Conservation (phyloP, 78 protist species). For the Speleostelium caveatum region DNA sequence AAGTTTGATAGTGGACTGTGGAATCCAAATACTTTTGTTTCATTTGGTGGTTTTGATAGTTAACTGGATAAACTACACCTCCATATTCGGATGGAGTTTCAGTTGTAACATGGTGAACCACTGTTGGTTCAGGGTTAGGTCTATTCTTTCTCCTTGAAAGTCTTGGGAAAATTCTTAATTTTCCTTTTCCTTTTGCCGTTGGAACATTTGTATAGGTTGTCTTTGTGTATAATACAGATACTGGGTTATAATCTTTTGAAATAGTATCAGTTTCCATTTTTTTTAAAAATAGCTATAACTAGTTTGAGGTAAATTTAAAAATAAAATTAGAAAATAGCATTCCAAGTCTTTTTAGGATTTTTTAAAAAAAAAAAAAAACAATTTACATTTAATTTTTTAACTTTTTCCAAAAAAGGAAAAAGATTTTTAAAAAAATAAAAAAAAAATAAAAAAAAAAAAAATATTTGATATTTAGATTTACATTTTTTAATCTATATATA, state of each 20-base stretch:
- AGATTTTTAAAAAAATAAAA: neutral
- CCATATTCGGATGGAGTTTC: conserved; percentile 15
- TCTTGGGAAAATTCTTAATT: conserved; percentile 32
- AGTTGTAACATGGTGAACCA: neutral
- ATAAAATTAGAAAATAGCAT: too few species aligned
- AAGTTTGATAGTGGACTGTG: neutral
- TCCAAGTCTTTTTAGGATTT: too few species aligned
- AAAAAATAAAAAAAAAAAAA: neutral
- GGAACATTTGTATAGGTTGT: conserved; percentile 2
- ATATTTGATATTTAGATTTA: neutral
- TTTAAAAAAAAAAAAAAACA: too few species aligned
- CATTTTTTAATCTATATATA: too few species aligned
- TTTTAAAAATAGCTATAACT: neutral
- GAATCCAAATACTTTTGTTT: neutral
- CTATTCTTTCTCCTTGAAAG: conserved; percentile 22
- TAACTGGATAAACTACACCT: conserved; percentile 11
- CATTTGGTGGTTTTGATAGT: neutral
- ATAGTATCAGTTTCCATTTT: neutral
- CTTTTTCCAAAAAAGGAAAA: too few species aligned
- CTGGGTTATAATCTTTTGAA: too few species aligned
- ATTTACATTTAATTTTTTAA: too few species aligned
- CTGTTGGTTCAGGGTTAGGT: conserved; percentile 12
- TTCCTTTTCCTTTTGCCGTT: neutral
- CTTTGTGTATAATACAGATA: conserved; percentile 9
- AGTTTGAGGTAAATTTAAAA: too few species aligned